Base-by-base conservation (phyloP, 331 rosid genomes). In the Malus hybrid region DNA sequence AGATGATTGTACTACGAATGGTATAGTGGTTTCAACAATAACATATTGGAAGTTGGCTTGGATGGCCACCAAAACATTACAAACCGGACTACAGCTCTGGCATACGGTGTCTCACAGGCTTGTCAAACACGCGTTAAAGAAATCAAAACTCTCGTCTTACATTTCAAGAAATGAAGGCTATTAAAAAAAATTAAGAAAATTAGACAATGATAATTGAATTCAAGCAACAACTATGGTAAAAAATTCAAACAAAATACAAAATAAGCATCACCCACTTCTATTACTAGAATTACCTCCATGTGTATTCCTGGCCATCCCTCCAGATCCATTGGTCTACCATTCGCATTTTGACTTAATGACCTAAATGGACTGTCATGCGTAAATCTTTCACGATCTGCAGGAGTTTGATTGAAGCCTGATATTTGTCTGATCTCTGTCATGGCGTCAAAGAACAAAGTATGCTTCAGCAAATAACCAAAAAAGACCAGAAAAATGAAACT, bases 301-400 rank as follows among this genome's bases (percentile, higher is more conserved):
- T 92, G 90, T 83, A 82, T 80, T 50, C 82, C 75, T 79, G 90
- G 87, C 96, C 96, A 92, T 72, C 90, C 93, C 75, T 92, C 96
- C 82, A 92, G 56, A 82, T 87, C 93, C 90, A 87, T 90, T 11
- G 89, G 85, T 77, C 90, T 84, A 33, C 85, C 88, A 79, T 80
- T 87, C 27, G 92, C 82, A 67, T 73, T 83, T 62, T 88, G 96
- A 74, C 77, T 79, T 44, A 76, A 65, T 59, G 97, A 85, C 85
- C 97, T 86, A 75, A 42, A 83, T 76, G 92, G 96, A 74, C 92
- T 90, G 18, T 89, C 97, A 27, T 81, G 90, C 74, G 87, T 90
- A 78, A 60, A 81, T 77, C 96, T 86, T 66, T 92, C 96, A 74
- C 82, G 92, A 77, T 88, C 97, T 29, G 81, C 66, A 76, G 84